These are phyloP conservation scores for Phaffia australis DNA, from an alignment of 768 basidiomycete species.

Conservation along the genomic window DNA sequence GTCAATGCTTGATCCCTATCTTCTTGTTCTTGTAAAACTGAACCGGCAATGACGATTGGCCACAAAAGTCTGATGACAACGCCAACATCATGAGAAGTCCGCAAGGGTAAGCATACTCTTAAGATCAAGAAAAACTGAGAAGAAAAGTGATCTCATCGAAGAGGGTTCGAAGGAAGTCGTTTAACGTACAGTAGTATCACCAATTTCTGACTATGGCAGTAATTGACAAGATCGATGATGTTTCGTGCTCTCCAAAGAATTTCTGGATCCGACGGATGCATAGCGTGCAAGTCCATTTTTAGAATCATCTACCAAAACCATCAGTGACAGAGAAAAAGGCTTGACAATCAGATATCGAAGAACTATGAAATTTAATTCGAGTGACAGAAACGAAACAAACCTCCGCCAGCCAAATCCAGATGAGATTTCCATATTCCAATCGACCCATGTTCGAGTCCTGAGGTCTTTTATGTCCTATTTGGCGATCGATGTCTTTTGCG, in stretches of 20 bases:
- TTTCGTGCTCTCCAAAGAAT: slow-evolving; percentile 1
- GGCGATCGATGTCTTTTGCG: background rate
- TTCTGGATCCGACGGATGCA: background rate
- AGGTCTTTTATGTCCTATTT: background rate
- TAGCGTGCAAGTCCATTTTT: background rate
- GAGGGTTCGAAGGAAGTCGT: too few relatives aligned
- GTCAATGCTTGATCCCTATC: background rate
- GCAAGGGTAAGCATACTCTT: background rate
- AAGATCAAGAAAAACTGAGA: background rate
- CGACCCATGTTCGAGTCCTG: background rate
- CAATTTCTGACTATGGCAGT: background rate
- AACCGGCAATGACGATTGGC: background rate
- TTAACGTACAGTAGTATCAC: background rate
- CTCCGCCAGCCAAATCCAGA: background rate
- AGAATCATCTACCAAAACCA: slow-evolving; percentile 1
- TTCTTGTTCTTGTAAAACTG: background rate
- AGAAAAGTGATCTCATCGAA: too few relatives aligned
- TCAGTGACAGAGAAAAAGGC: background rate
- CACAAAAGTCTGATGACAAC: slow-evolving; percentile 1
- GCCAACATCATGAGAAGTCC: background rate
- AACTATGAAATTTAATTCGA: background rate
- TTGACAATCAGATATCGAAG: too few relatives aligned
- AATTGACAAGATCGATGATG: slow-evolving; percentile 6
- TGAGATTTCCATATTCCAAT: slow-evolving; percentile 5
- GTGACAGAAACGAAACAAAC: background rate